Percentiles rank a stretch among this genome's conserved stretches.
Evolutionary conservation across 2,329 filamentous ascomycete species (phyloP).

Genomic region (Aspergillus uvarum): DNA sequence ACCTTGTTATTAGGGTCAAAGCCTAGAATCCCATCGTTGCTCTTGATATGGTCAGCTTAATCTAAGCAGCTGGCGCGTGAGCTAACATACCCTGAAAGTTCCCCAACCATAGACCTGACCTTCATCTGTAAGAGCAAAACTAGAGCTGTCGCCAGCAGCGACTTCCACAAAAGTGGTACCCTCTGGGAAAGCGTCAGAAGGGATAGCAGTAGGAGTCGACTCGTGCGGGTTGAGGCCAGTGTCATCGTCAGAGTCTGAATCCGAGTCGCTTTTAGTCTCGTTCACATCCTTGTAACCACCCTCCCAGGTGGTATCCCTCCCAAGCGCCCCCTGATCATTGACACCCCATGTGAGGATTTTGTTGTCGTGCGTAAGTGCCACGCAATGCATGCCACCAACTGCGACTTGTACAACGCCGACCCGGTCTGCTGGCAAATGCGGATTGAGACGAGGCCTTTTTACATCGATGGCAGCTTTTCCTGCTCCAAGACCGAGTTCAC

Average conservation of each 20-base stretch:
- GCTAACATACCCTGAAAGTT: conserved; percentile 55
- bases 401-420: conserved; percentile 72
- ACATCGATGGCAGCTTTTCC: conserved; percentile 68
- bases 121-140: conserved; percentile 61
- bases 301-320: conserved; percentile 69
- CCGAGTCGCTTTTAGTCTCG: conserved; percentile 38
- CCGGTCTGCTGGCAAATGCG: conserved; percentile 54
- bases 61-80: not conserved
- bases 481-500: conserved; percentile 75
- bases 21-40: conserved; percentile 64
- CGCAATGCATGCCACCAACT: conserved; percentile 78
- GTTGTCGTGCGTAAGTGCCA: conserved; percentile 75
- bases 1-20: conserved; percentile 52
- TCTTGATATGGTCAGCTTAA: conserved; percentile 38
- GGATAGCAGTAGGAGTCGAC: conserved; percentile 54
- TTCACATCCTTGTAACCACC: conserved; percentile 59
- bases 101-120: conserved; percentile 63
- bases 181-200: conserved; percentile 50
- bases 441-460: conserved; percentile 70
- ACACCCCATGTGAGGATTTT: conserved; percentile 84
- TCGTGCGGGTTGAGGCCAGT: conserved; percentile 58
- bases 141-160: conserved; percentile 59
- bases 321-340: conserved; percentile 79
- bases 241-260: conserved; percentile 48
- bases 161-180: conserved; percentile 58